A percentile compares a stretch with the other conserved stretches of the same genome.
Conservation (phyloP, 2,329 filamentous ascomycete genomes). For the Alternaria conjuncta region DNA sequence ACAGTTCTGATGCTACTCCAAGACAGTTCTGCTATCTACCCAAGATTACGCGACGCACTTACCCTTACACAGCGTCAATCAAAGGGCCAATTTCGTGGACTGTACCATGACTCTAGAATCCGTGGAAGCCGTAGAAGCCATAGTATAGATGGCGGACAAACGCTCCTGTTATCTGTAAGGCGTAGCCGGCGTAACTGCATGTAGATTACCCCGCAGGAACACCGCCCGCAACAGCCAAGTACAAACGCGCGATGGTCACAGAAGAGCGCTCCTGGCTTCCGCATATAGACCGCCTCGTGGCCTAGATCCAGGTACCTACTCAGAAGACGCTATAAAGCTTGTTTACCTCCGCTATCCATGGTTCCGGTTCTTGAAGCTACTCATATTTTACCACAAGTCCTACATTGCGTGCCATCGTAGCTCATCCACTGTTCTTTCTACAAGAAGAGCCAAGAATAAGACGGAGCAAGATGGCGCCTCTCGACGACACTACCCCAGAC, state of each 20-base stretch:
- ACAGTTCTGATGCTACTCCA: background rate
- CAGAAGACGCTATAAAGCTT: background rate
- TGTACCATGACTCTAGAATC: background rate
- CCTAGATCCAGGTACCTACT: background rate
- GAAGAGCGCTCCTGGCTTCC: background rate
- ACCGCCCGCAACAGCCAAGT: background rate
- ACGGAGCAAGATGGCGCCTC: background rate
- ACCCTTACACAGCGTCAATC: background rate
- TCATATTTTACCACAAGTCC: background rate
- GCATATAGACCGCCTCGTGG: background rate
- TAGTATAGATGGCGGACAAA: background rate
- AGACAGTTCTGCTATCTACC: background rate
- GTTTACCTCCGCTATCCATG: background rate
- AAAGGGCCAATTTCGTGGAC: background rate
- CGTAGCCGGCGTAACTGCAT: background rate
- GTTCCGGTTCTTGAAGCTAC: background rate
- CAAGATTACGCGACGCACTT: background rate
- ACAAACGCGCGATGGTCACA: background rate
- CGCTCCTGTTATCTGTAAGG: background rate
- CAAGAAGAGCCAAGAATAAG: background rate
- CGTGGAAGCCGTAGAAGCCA: background rate
- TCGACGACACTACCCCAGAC: constrained; percentile 27
- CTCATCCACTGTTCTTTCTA: background rate
- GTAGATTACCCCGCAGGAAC: background rate
- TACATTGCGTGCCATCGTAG: background rate